Evolutionary conservation across 2,329 filamentous ascomycete genomes (phyloP).

Genomic region (Elsinoe batatas): DNA sequence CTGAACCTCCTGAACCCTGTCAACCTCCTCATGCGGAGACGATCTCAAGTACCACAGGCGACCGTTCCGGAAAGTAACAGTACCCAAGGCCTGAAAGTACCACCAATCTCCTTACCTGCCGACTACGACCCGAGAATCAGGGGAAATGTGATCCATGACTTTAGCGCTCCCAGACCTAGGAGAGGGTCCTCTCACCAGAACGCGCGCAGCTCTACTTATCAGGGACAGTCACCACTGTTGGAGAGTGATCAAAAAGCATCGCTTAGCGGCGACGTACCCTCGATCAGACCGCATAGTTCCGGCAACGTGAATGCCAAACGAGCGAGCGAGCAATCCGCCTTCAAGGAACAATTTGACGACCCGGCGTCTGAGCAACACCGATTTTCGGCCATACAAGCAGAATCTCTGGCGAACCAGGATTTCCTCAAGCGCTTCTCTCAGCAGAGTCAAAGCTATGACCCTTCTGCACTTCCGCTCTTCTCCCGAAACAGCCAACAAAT

Average conservation of each 20-base stretch:
- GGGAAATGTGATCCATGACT: conserved; percentile 55
- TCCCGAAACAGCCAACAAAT: conserved; percentile 26
- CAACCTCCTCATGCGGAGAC: conserved; percentile 47
- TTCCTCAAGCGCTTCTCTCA: conserved; percentile 38
- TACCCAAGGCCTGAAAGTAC: conserved; percentile 38
- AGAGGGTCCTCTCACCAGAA: conserved; percentile 4
- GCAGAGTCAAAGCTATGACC: conserved; percentile 23
- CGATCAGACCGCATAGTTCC: neutral
- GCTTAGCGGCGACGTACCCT: conserved; percentile 1
- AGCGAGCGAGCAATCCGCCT: conserved; percentile 42
- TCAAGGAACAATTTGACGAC: conserved; percentile 52
- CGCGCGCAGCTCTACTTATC: neutral
- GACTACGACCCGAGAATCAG: conserved; percentile 55
- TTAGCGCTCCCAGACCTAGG: conserved; percentile 49
- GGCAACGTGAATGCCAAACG: conserved; percentile 8
- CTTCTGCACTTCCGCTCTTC: conserved; percentile 25
- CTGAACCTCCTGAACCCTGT: conserved; percentile 47
- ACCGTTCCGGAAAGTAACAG: conserved; percentile 42
- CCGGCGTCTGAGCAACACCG: conserved; percentile 32
- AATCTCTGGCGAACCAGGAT: conserved; percentile 38
- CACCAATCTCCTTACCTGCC: conserved; percentile 40
- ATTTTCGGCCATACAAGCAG: conserved; percentile 36
- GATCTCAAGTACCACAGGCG: conserved; percentile 34
- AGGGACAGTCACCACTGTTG: neutral
- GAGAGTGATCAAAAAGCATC: neutral